These are phyloP conservation scores for Uncinocarpus reesii DNA, from an alignment of 2,329 filamentous ascomycete genomes.

Conservation along the genomic window DNA sequence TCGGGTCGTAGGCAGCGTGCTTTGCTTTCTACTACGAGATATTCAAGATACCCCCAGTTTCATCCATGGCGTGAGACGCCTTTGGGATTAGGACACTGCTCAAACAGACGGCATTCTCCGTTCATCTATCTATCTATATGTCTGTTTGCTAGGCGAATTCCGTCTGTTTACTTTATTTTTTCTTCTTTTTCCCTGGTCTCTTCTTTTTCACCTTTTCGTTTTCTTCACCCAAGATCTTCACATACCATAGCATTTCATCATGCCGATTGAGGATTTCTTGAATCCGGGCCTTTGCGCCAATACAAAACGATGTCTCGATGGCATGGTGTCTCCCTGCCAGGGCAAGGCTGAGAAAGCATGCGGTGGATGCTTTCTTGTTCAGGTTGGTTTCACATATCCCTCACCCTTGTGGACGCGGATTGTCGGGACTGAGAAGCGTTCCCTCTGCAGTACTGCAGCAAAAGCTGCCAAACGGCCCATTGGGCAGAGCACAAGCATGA, in stretches of 20 bases:
- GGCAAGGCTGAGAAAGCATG: neutral
- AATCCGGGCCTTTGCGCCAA: neutral
- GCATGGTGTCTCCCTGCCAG: neutral
- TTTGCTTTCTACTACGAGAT: too few relatives aligned
- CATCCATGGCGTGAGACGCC: too few relatives aligned
- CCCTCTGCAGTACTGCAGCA: conserved; percentile 27
- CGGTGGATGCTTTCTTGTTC: neutral
- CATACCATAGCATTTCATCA: neutral
- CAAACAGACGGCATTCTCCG: too few relatives aligned
- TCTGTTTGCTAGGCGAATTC: neutral
- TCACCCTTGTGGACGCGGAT: too few relatives aligned
- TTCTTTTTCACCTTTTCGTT: neutral
- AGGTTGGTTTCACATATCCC: neutral
- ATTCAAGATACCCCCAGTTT: too few relatives aligned
- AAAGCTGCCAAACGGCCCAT: conserved; percentile 25
- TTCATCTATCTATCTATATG: neutral
- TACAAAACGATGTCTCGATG: neutral
- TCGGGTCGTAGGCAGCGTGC: too few relatives aligned
- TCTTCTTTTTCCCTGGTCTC: neutral
- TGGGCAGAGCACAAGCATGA: conserved; percentile 25
- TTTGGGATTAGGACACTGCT: too few relatives aligned
- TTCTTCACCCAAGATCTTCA: neutral
- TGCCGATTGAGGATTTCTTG: neutral
- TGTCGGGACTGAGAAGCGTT: too few relatives aligned
- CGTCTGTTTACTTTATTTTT: neutral